Evolutionary conservation across 345 rosid species (phyloP).

Genomic region (Raphanus sativus): DNA sequence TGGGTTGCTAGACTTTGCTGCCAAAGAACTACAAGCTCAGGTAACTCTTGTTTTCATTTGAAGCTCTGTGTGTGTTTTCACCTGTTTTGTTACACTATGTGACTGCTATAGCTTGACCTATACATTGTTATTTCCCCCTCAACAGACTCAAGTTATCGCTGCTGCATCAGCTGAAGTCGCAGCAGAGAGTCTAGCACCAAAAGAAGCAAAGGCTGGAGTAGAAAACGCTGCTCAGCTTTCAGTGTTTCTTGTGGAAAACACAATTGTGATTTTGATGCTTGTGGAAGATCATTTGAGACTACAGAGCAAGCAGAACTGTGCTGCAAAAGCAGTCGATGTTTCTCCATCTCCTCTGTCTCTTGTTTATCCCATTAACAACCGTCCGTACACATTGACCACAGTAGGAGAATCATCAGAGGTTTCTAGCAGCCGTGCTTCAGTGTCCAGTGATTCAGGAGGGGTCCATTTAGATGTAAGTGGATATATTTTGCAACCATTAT

Average conservation of each 20-base stretch:
- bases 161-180: constrained; percentile 97
- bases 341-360: constrained; percentile 81
- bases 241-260: constrained; percentile 95
- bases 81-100: not conserved
- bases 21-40: constrained; percentile 94
- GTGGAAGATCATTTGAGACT: constrained; percentile 96
- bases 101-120: constrained; percentile 1
- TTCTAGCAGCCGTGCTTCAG: constrained; percentile 57
- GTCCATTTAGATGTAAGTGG: constrained; percentile 85
- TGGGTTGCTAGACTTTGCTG: constrained; percentile 89
- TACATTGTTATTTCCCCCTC: constrained; percentile 30
- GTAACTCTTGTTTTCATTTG: constrained; percentile 36
- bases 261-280: constrained; percentile 94
- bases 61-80: not conserved
- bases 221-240: constrained; percentile 90
- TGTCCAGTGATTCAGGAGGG: constrained; percentile 64
- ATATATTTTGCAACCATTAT: not conserved
- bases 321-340: constrained; percentile 53
- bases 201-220: constrained; percentile 79
- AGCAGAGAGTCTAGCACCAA: constrained; percentile 85
- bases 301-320: constrained; percentile 80
- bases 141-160: constrained; percentile 97
- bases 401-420: constrained; percentile 55
- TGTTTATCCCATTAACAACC: constrained; percentile 54
- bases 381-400: constrained; percentile 43